phyloP scores from a whole-genome alignment of 441 rosid genomes.

The Populus hybrid region DNA sequence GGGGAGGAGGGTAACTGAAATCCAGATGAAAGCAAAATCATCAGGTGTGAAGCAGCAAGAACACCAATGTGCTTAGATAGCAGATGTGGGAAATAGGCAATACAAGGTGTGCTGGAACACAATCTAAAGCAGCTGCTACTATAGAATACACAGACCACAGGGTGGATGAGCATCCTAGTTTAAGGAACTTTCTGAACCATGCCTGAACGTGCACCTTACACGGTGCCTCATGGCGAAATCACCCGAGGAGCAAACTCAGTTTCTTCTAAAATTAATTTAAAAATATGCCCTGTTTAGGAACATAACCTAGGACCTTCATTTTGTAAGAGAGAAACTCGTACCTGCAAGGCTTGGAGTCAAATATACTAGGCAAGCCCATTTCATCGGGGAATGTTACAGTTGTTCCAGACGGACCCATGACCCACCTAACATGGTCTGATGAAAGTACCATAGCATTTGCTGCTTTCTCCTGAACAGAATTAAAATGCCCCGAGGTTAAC shows the following conservation, averaged over 20 bases:
- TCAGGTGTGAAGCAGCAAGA: not conserved
- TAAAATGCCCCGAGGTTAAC: not conserved
- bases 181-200: not conserved
- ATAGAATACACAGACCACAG: not conserved
- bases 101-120: not conserved
- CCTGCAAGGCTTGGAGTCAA: conserved; percentile 61
- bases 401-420: conserved; percentile 75
- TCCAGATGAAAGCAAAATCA: conserved; percentile 4
- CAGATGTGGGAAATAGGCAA: not conserved
- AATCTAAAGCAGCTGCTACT: not conserved
- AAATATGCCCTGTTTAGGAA: not conserved
- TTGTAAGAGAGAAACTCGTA: conserved; percentile 9
- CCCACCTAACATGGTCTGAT: conserved; percentile 57
- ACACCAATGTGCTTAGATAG: not conserved
- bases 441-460: conserved; percentile 50
- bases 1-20: conserved; percentile 88
- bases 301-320: not conserved
- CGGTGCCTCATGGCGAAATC: not conserved
- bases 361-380: conserved; percentile 73
- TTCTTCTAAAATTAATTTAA: not conserved
- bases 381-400: conserved; percentile 73
- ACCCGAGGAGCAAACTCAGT: not conserved
- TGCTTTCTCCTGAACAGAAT: conserved; percentile 60
- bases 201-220: not conserved
- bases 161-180: not conserved